phyloP scores from a whole-genome alignment of 148 eudicot genomes.

The Amaranthus palmeri region DNA sequence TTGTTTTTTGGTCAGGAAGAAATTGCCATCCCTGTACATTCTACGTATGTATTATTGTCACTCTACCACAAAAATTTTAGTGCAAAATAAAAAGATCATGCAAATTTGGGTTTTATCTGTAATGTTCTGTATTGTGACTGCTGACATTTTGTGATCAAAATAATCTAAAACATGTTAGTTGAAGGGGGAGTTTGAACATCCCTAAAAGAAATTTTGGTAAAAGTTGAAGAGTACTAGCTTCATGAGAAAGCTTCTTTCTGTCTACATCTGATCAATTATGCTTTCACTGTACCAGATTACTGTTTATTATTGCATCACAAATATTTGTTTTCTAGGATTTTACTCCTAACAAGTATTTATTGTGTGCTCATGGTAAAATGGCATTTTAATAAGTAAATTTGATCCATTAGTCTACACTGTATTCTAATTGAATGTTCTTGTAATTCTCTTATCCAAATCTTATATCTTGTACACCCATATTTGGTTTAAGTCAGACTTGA shows the following conservation, averaged over 20 bases:
- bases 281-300: background rate
- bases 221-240: background rate
- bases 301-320: too few species aligned
- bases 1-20: slow-evolving; percentile 98
- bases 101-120: background rate
- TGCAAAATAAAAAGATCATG: background rate
- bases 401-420: too few species aligned
- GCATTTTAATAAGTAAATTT: too few species aligned
- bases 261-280: background rate
- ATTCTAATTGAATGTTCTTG: too few species aligned
- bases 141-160: background rate
- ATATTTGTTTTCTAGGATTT: too few species aligned
- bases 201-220: slow-evolving; percentile 6
- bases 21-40: slow-evolving; percentile 95
- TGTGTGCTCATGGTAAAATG: too few species aligned
- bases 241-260: background rate
- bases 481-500: background rate
- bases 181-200: background rate
- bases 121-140: background rate
- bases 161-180: background rate
- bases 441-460: too few species aligned
- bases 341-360: too few species aligned
- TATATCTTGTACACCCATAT: background rate
- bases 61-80: background rate
- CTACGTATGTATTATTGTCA: slow-evolving; percentile 51